Evolutionary conservation across 805 yeast species (phyloP), one percentile per base, ranked within the genome.

Genomic region (Saccharomycopsis microspora): DNA sequence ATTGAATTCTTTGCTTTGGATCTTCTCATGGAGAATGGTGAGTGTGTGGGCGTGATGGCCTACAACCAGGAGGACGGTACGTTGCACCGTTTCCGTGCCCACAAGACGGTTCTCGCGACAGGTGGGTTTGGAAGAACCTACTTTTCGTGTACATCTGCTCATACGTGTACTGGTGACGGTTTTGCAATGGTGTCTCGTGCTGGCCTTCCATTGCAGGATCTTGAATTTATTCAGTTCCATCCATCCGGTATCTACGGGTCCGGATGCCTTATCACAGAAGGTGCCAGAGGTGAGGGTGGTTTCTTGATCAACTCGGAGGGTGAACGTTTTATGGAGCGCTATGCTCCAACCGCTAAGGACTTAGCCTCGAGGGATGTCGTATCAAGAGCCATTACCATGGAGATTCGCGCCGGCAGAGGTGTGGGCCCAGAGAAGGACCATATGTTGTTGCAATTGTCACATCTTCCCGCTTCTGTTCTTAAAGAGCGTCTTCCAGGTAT

Each of bases 211-310:
- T 76, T 90, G 63, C 95, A 90, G 72, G 98, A 90, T 71, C 74
- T 90, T 69, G 98, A 90, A 72, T 90, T 90, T 64, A 89, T 90
- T 54, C 98, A 90, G 72, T 90, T 90, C 87, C 98, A 90, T 70
- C 98, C 98, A 48, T 88, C 97, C 30, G 98, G 98, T 78, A 93
- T 90, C 69, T 90, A 90, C 68, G 98, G 98, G 52, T 87, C 97
- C 39, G 98, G 98, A 56, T 93, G 97, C 75, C 74, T 90, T 73
- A 93, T 93, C 67, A 93, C 98, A 49, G 98, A 93, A 72, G 98
- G 98, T 73, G 95, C 97, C 57, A 85, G 98, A 76, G 98, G 98
- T 78, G 98, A 93, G 75, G 98, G 98, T 80, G 98, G 98, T 56
- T 93, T 78, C 78, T 75, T 90, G 66, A 76, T 90, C 55, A 90